Conservation (phyloP, 2,329 filamentous ascomycete species). For the Cladosporium sp. region DNA sequence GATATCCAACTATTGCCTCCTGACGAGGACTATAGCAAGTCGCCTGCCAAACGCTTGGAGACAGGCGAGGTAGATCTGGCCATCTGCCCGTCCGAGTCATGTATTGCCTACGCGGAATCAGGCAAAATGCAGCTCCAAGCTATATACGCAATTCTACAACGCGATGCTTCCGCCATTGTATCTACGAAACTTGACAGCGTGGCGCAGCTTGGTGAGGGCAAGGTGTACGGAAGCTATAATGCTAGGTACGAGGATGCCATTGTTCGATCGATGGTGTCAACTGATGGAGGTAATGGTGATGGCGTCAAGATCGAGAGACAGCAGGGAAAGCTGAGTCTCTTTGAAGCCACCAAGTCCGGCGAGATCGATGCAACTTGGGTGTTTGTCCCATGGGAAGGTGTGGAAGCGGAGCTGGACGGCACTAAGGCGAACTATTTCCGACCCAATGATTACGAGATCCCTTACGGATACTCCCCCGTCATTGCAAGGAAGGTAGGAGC, state of each 20-base stretch:
- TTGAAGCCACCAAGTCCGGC: slow-evolving; percentile 25
- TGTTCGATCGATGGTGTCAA: slow-evolving; percentile 24
- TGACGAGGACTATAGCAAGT: slow-evolving; percentile 25
- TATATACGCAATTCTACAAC: slow-evolving; percentile 32
- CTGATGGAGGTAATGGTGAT: slow-evolving; percentile 24
- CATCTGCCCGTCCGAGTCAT: slow-evolving; percentile 31
- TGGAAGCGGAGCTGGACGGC: slow-evolving; percentile 27
- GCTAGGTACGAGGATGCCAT: slow-evolving; percentile 31
- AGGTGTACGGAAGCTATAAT: slow-evolving; percentile 30
- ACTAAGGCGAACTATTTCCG: slow-evolving; percentile 21
- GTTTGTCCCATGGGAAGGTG: slow-evolving; percentile 32
- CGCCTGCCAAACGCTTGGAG: slow-evolving; percentile 27
- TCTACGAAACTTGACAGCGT: slow-evolving; percentile 24
- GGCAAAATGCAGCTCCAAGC: slow-evolving; percentile 28
- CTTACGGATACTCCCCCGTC: slow-evolving; percentile 32
- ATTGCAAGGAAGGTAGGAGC: slow-evolving; percentile 24
- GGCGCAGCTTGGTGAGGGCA: slow-evolving; percentile 23
- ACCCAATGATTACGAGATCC: slow-evolving; percentile 25
- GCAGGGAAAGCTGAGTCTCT: slow-evolving; percentile 28
- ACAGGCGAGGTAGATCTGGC: slow-evolving; percentile 28
- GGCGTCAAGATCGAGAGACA: slow-evolving; percentile 22
- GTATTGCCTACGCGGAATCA: slow-evolving; percentile 29
- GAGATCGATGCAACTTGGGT: slow-evolving; percentile 32
- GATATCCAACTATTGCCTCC: slow-evolving; percentile 28
- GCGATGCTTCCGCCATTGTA: slow-evolving; percentile 30